Base-by-base conservation (phyloP, 192 early-diverging fungal genomes). In the Coemansia brasiliensis region DNA sequence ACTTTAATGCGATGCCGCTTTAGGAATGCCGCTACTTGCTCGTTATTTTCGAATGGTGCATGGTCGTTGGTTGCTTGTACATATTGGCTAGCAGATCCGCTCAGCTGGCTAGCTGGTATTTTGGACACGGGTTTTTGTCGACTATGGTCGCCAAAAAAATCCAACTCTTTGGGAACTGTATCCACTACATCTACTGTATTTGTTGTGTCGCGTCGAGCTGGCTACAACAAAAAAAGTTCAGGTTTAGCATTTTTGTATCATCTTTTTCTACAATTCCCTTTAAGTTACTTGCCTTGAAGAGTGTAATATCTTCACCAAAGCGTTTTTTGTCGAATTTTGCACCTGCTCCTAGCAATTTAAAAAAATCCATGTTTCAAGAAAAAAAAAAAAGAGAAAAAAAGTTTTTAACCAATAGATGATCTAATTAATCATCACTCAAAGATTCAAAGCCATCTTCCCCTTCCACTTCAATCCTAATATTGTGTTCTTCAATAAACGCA, bases 281-380 rank as follows among this genome's bases (percentile, higher is more conserved):
- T 40, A 40, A 8, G 13, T 16, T 16, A 16, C 56, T 61, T 85
- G 86, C 88, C 67, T 94, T 81, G 80, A 96, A 92, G 13, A 94
- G 65, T 6, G 88, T 78, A 46, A 95, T 82, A 59, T 95, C 94
- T 3, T 87, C 77, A 50, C 86, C 78, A 71, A 92, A 95, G 13
- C 90, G 84, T 42, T 79, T 81, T 58, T 87, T 90, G 79, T 98
- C 86, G 55, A 98, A 98, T 61, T 82, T 88, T 8, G 94, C 90
- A 8, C 95, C 95, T 13, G 86, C 81, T 26, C 92, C 91, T 15
- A 98, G 82, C 39, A 92, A 74, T 49, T 87, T 83, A 83, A 98
- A 94, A 58, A 98, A 72, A 79, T 95, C 92, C 75, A 79, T 79
- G 6, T 2, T 37, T 20, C 3, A 17, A 11, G 35, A 59, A 7